Base-by-base conservation (phyloP, 345 rosid species). In the Hypericum perforatum region DNA sequence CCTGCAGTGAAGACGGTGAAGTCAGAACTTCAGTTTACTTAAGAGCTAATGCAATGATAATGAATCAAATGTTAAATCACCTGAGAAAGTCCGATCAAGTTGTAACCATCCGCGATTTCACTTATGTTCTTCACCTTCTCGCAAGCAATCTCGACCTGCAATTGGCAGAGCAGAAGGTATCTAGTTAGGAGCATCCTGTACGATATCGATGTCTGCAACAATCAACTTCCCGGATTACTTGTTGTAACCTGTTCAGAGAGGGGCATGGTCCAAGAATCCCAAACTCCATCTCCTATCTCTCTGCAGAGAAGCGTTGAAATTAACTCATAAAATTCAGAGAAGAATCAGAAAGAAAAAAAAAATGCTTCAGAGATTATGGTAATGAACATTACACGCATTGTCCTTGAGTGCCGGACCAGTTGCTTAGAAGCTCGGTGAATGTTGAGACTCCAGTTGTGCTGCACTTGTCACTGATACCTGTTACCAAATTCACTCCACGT, bases 241-340 rank as follows among this genome's bases (percentile, higher is more conserved):
- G 11, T 75, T 40, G n/a, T n/a, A n/a, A 86, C 95, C 84, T 90
- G 95, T 43, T 86, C 80, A 5, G 53, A 45, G 15, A 90, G 91
- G 9, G 97, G 95, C 80, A 86, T 73, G 8, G 81, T 74, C 94
- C 97, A 90, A 15, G 97, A 90, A 71, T 90, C 94, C 97, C 89
- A 90, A 7, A 80, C 37, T 50, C 95, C 97, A 39, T 86, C 84
- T 61, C 97, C 95, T 65, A 86, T 90, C 67, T 84, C 91, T 56
- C 95, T 90, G 63, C 48, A 61, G 29, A 39, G 22, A 39, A 38
- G 8, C 42, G 46, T 13, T 49, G 11, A 55, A 32, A 59, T 56
- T 29, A 58, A 45, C 58, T 6, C 22, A 53, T 41, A 22, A 12
- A 0, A 15, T 42, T 37, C n/a, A 15, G 37, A 41, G 49, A 32